These are phyloP conservation scores for Rhizopogon vesiculosus DNA, from an alignment of 768 basidiomycete species.

Conservation along the genomic window DNA sequence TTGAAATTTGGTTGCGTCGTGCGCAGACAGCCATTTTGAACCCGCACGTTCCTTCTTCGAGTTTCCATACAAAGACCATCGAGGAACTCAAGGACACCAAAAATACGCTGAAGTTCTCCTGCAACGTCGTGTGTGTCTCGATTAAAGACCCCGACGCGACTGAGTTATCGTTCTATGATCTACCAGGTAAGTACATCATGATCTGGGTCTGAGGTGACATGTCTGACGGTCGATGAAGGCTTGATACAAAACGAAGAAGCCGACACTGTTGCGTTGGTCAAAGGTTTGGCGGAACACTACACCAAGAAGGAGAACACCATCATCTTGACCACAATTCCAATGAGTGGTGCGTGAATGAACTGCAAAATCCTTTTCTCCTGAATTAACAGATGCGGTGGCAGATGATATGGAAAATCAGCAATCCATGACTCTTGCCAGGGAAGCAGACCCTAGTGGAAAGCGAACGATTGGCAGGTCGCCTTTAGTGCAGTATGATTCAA, in stretches of 20 bases:
- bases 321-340: slow-evolving; percentile 49
- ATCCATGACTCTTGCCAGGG: slow-evolving; percentile 42
- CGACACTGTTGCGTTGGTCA: slow-evolving; percentile 39
- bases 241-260: slow-evolving; percentile 46
- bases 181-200: slow-evolving; percentile 27
- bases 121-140: slow-evolving; percentile 38
- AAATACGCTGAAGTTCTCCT: slow-evolving; percentile 28
- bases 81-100: slow-evolving; percentile 6
- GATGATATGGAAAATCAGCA: slow-evolving; percentile 60
- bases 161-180: slow-evolving; percentile 36
- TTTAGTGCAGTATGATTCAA: background rate
- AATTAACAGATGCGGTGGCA: slow-evolving; percentile 10
- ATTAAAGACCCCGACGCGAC: slow-evolving; percentile 33
- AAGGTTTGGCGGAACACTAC: slow-evolving; percentile 43
- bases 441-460: slow-evolving; percentile 40
- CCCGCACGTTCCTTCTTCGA: slow-evolving; percentile 27
- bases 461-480: slow-evolving; percentile 46
- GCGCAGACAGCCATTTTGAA: slow-evolving; percentile 58
- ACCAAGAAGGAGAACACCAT: slow-evolving; percentile 44
- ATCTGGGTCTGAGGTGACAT: background rate
- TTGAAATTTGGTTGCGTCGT: slow-evolving; percentile 52
- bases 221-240: slow-evolving; percentile 24
- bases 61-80: slow-evolving; percentile 15
- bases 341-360: slow-evolving; percentile 36
- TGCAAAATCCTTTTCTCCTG: background rate